Evolutionary conservation across 2,329 filamentous ascomycete species (phyloP).

Genomic region (Phaeosphaeriaceae sp.): DNA sequence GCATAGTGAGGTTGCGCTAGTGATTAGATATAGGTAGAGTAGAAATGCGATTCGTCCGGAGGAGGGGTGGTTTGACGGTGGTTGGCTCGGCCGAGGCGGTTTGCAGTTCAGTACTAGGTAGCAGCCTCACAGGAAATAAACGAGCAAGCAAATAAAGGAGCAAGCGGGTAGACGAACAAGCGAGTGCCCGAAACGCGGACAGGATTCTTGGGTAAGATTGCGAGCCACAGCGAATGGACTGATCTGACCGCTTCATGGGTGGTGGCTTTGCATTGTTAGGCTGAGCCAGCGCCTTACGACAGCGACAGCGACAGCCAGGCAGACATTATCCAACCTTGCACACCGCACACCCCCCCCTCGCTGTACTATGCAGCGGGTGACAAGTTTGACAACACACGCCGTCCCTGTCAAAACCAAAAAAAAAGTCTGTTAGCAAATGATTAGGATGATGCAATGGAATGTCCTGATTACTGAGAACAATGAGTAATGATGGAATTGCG

Average conservation of each 20-base stretch:
- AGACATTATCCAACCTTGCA: conserved; percentile 16
- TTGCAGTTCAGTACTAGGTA: not conserved
- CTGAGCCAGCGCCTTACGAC: conserved; percentile 27
- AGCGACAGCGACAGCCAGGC: conserved; percentile 28
- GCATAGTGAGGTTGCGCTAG: conserved; percentile 14
- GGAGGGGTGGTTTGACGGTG: conserved; percentile 7
- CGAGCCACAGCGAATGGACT: conserved; percentile 34
- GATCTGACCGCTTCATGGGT: conserved; percentile 33
- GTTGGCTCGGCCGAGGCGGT: conserved; percentile 3
- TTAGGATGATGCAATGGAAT: conserved; percentile 20
- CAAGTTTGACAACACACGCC: too few relatives aligned
- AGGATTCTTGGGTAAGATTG: conserved; percentile 22
- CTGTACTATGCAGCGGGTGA: too few relatives aligned
- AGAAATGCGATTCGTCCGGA: conserved; percentile 19
- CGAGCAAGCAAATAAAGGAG: not conserved
- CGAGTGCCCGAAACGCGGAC: conserved; percentile 13
- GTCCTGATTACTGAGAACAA: conserved; percentile 20
- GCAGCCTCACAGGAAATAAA: not conserved
- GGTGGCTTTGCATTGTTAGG: conserved; percentile 23
- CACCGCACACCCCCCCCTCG: conserved; percentile 16
- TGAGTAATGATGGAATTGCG: conserved; percentile 23
- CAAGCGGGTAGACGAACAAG: conserved; percentile 1
- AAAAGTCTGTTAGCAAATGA: too few relatives aligned
- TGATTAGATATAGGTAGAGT: conserved; percentile 11
- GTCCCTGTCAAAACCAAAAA: too few relatives aligned